Conservation (phyloP, 1,284 basidiomycete genomes). For the Moniliophthora roreri region DNA sequence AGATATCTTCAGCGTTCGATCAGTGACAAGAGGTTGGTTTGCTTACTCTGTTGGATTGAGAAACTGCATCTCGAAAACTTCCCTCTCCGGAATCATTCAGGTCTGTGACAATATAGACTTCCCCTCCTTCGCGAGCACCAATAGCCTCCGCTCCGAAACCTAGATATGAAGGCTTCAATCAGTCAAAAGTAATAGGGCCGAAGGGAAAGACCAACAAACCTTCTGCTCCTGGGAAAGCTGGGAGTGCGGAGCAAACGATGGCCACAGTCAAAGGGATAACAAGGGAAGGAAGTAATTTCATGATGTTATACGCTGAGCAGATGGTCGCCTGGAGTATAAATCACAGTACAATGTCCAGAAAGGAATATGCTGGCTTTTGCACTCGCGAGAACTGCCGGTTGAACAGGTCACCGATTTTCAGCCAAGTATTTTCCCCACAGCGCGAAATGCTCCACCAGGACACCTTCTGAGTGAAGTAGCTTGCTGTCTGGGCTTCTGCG, state of each 20-base stretch:
- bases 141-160: constrained; percentile 34
- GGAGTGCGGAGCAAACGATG: constrained; percentile 21
- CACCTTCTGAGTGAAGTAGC: no score
- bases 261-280: constrained; percentile 10
- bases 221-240: constrained; percentile 32
- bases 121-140: constrained; percentile 31
- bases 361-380: no score
- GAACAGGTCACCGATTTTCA: background rate
- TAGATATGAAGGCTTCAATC: constrained; percentile 5
- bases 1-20: background rate
- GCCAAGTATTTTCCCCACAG: background rate
- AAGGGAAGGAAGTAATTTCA: background rate
- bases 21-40: background rate
- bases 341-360: no score
- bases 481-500: no score
- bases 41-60: constrained; percentile 28
- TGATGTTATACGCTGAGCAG: background rate
- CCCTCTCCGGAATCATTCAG: constrained; percentile 33
- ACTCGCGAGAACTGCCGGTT: no score
- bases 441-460: no score
- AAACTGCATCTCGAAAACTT: constrained; percentile 36
- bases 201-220: constrained; percentile 16
- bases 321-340: no score
- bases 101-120: constrained; percentile 34
- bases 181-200: background rate